These are phyloP conservation scores for Tricholomella constricta DNA, from an alignment of 768 basidiomycete species.

Conservation along the genomic window DNA sequence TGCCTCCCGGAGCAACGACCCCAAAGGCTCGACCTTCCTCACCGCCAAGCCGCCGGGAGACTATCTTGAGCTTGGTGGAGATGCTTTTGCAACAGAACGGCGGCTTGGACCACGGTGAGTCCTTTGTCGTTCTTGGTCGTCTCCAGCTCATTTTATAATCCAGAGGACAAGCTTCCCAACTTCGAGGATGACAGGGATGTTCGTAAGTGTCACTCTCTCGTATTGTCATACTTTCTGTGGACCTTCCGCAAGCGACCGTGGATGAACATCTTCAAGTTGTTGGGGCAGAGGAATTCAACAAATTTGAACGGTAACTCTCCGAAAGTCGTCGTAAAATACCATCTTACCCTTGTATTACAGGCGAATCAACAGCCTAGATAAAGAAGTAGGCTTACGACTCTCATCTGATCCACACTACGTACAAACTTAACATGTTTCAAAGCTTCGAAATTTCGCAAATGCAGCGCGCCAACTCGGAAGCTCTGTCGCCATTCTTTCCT, in stretches of 20 bases:
- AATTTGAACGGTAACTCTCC: conserved; percentile 55
- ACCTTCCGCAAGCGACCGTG: conserved; percentile 47
- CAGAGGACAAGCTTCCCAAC: conserved; percentile 42
- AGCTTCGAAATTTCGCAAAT: conserved; percentile 78
- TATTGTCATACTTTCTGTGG: not conserved
- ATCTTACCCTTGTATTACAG: conserved; percentile 31
- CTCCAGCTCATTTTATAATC: conserved; percentile 14
- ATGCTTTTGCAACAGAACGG: conserved; percentile 46
- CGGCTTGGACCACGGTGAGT: conserved; percentile 32
- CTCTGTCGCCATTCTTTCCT: conserved; percentile 76
- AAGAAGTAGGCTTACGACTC: conserved; percentile 45
- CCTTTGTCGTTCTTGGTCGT: not conserved
- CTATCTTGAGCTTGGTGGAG: conserved; percentile 52
- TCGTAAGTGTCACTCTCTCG: conserved; percentile 46
- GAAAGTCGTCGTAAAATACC: not conserved
- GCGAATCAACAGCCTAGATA: conserved; percentile 62
- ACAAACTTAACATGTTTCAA: conserved; percentile 1
- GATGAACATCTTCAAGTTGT: conserved; percentile 71
- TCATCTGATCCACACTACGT: conserved; percentile 1
- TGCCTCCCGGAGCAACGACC: conserved; percentile 21
- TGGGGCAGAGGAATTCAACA: conserved; percentile 66
- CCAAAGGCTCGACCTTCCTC: conserved; percentile 32
- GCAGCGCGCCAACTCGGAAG: conserved; percentile 76
- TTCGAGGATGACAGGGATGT: conserved; percentile 68
- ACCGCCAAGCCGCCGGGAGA: conserved; percentile 40